phyloP scores from a whole-genome alignment of 306 rosid genomes.

The Vigna mungo region DNA sequence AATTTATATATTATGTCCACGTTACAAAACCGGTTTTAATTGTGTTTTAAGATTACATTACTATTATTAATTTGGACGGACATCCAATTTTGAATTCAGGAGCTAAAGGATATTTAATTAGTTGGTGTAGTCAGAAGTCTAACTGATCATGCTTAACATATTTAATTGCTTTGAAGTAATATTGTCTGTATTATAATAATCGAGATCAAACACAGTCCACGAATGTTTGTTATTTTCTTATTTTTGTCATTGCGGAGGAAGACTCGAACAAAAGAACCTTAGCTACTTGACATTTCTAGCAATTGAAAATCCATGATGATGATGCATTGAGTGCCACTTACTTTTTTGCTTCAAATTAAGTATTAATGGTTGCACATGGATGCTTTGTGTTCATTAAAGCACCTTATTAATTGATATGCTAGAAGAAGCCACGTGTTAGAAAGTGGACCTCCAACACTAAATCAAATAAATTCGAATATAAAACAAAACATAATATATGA shows the following conservation, averaged over 20 bases:
- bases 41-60: too few species aligned
- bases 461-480: too few species aligned
- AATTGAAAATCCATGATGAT: conserved; percentile 7
- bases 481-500: too few species aligned
- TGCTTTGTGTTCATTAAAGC: not conserved
- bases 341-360: not conserved
- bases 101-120: not conserved
- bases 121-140: too few species aligned
- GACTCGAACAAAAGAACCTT: conserved; percentile 35
- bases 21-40: too few species aligned
- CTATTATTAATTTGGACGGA: too few species aligned
- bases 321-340: conserved; percentile 7
- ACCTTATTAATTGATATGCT: conserved; percentile 24
- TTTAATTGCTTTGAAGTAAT: not conserved
- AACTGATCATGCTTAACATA: too few species aligned
- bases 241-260: not conserved
- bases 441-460: too few species aligned
- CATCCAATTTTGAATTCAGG: too few species aligned
- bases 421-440: not conserved
- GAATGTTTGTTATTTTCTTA: not conserved
- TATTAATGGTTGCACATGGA: not conserved
- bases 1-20: too few species aligned
- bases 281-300: not conserved
- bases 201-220: not conserved
- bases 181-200: not conserved